Conservation (phyloP, 2,329 filamentous ascomycete species). For the Gyromitra esculenta region DNA sequence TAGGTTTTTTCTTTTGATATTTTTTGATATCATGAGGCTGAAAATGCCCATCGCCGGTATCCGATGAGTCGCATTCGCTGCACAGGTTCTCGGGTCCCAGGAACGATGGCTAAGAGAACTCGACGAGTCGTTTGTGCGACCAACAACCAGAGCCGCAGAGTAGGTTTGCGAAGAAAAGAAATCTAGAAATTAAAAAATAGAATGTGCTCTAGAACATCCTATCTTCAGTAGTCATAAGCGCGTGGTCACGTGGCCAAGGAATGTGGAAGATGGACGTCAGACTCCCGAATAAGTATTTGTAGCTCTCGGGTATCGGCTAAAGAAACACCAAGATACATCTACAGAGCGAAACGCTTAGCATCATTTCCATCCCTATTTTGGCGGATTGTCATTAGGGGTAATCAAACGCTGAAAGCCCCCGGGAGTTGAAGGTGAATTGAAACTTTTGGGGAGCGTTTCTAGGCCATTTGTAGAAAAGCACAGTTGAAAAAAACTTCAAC, state of each 20-base stretch:
- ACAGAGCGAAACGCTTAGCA: not conserved
- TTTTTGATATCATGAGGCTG: constrained; percentile 28
- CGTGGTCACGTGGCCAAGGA: constrained; percentile 18
- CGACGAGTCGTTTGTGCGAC: not conserved
- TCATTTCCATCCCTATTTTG: not conserved
- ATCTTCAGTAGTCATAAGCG: not conserved
- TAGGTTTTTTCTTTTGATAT: not conserved
- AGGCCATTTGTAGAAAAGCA: too few species aligned
- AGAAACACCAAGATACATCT: constrained; percentile 6
- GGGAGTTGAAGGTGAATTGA: too few species aligned
- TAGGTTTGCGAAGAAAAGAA: not conserved
- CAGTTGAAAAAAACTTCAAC: too few species aligned
- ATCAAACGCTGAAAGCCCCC: too few species aligned
- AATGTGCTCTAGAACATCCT: not conserved
- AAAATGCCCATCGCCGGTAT: constrained; percentile 15
- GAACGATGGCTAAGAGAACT: not conserved
- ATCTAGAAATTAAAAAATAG: not conserved
- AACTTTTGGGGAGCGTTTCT: too few species aligned
- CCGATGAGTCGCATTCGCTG: constrained; percentile 12
- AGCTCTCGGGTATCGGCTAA: not conserved
- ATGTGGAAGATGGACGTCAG: not conserved
- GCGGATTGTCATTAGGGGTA: not conserved
- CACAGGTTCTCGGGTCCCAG: constrained; percentile 20
- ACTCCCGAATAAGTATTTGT: not conserved
- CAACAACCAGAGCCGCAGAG: constrained; percentile 6